Evolutionary conservation across 139 green algal species (phyloP).

Genomic region (Helicosporidium sp.): DNA sequence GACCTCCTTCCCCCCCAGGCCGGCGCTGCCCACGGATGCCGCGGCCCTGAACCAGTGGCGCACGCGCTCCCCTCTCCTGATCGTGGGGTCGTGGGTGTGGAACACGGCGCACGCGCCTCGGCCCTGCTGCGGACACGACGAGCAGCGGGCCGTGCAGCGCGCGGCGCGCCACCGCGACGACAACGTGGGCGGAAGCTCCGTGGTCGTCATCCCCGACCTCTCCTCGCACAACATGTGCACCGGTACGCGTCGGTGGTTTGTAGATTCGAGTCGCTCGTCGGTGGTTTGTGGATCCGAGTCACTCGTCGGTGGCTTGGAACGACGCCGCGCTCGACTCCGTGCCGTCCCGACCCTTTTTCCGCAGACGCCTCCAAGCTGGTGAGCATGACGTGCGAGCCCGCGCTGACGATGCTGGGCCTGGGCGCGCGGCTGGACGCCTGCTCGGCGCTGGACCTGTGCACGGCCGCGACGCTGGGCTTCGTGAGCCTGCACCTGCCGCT

Average conservation of each 20-base stretch:
- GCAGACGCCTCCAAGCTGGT: slow-evolving; percentile 14
- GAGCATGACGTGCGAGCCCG: slow-evolving; percentile 4
- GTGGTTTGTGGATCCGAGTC: background rate
- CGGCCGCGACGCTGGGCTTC: slow-evolving; percentile 14
- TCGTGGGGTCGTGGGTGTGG: slow-evolving; percentile 39
- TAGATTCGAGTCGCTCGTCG: background rate
- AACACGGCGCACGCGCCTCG: slow-evolving; percentile 30
- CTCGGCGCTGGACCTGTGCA: slow-evolving; percentile 16
- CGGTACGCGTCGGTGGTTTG: background rate
- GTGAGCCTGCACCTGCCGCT: slow-evolving; percentile 21
- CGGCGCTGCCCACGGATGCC: slow-evolving; percentile 12
- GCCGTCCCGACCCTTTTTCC: background rate
- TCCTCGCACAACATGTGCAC: no score
- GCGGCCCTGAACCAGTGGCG: slow-evolving; percentile 8
- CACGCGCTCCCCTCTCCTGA: slow-evolving; percentile 23
- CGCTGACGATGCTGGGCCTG: slow-evolving; percentile 12
- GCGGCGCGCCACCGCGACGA: no score
- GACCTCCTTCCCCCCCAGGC: slow-evolving; percentile 18
- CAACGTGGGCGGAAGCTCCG: no score
- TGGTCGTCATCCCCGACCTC: no score
- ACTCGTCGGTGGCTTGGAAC: background rate
- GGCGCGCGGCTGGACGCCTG: slow-evolving; percentile 19
- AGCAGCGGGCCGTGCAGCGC: slow-evolving; percentile 24
- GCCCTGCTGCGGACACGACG: slow-evolving; percentile 20
- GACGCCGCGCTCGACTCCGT: background rate